Evolutionary conservation across 805 yeast species (phyloP).

Genomic region (Yamadazyma kitorensis): DNA sequence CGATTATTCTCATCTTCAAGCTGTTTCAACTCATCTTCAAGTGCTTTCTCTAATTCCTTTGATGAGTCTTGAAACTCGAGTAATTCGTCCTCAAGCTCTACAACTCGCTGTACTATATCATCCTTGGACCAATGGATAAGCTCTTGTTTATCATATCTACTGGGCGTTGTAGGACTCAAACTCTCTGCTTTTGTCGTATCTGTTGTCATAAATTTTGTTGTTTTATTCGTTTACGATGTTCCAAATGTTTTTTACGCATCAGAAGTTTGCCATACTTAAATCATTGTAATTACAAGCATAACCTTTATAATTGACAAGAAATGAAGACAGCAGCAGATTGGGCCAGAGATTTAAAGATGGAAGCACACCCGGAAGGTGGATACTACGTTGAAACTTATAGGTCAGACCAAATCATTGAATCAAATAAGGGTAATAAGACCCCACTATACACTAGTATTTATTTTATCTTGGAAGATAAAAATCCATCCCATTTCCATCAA

Average conservation of each 20-base stretch:
- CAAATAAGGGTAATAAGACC: slow-evolving; percentile 19
- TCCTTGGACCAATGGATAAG: slow-evolving; percentile 9
- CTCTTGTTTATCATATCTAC: not conserved
- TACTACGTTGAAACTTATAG: slow-evolving; percentile 16
- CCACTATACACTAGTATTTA: slow-evolving; percentile 21
- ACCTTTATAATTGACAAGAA: too few species aligned
- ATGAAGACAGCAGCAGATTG: slow-evolving; percentile 13
- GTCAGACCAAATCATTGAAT: slow-evolving; percentile 11
- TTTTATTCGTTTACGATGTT: too few species aligned
- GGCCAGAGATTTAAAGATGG: slow-evolving; percentile 12
- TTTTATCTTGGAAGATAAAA: slow-evolving; percentile 18
- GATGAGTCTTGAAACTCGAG: slow-evolving; percentile 43
- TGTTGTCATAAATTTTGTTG: too few species aligned
- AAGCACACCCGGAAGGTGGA: slow-evolving; percentile 23
- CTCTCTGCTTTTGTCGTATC: too few species aligned
- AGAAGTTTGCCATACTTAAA: too few species aligned
- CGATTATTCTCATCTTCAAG: slow-evolving; percentile 25
- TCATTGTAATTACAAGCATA: too few species aligned
- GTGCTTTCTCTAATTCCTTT: slow-evolving; percentile 42
- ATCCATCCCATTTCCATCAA: slow-evolving; percentile 20
- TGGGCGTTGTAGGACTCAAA: not conserved
- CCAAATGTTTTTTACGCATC: too few species aligned
- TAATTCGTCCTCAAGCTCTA: slow-evolving; percentile 37
- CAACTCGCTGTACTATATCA: slow-evolving; percentile 19
- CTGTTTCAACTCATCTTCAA: slow-evolving; percentile 40